These are phyloP conservation scores for Hypoxylon trugodes DNA, from an alignment of 495 filamentous ascomycete species.

Conservation along the genomic window DNA sequence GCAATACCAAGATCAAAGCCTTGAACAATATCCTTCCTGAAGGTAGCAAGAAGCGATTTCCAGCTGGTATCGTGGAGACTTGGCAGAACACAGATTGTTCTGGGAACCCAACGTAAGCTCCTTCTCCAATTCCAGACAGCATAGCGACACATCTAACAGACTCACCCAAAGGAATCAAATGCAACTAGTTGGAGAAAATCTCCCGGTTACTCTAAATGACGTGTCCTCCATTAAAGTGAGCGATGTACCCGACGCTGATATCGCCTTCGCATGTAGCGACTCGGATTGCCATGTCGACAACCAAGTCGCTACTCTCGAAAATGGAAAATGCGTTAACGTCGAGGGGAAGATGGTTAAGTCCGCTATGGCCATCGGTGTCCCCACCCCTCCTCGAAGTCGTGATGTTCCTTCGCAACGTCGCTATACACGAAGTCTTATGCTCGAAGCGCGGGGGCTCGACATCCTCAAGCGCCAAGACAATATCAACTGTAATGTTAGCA, in stretches of 20 bases:
- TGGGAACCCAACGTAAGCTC: slow-evolving; percentile 14
- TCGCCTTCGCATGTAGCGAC: slow-evolving; percentile 21
- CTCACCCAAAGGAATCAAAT: not conserved
- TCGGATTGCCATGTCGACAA: slow-evolving; percentile 23
- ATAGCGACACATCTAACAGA: not conserved
- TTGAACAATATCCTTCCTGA: slow-evolving; percentile 15
- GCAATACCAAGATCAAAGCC: slow-evolving; percentile 15
- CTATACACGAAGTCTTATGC: slow-evolving; percentile 1
- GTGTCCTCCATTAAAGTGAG: slow-evolving; percentile 18
- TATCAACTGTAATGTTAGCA: slow-evolving; percentile 6
- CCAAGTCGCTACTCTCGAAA: slow-evolving; percentile 17
- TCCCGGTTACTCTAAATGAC: slow-evolving; percentile 14
- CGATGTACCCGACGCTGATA: slow-evolving; percentile 10
- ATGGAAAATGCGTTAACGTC: slow-evolving; percentile 20
- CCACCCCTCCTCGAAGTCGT: not conserved
- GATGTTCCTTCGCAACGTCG: not conserved
- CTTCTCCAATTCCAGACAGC: not conserved
- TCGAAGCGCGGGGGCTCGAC: slow-evolving; percentile 1
- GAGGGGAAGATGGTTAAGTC: slow-evolving; percentile 18
- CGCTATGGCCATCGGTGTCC: slow-evolving; percentile 25
- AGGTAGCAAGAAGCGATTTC: slow-evolving; percentile 9
- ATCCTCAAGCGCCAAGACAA: not conserved
- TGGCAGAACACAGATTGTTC: slow-evolving; percentile 24
- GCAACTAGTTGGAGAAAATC: slow-evolving; percentile 3
- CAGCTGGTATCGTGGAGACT: slow-evolving; percentile 7